These are phyloP conservation scores for Arthrobotrys pseudoclavata DNA, from an alignment of 2,329 filamentous ascomycete species.

Conservation along the genomic window DNA sequence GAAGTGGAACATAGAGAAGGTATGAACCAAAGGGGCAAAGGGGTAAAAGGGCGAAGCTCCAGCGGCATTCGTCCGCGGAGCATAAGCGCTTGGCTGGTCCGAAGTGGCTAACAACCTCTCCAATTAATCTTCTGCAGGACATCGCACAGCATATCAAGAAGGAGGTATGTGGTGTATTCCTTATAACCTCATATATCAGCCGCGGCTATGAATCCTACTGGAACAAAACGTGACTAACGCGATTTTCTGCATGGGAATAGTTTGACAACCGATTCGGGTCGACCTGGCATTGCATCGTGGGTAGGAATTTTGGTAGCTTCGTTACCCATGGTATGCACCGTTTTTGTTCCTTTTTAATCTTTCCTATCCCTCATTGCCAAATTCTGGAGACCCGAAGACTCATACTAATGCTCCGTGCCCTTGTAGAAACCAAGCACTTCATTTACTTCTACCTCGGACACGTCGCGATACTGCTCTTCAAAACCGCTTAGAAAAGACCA, in stretches of 20 bases:
- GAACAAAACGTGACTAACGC: conserved; percentile 25
- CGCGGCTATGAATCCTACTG: conserved; percentile 25
- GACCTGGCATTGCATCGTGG: conserved; percentile 98
- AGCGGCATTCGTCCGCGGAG: conserved; percentile 40
- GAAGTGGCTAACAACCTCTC: conserved; percentile 35
- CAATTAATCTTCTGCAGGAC: conserved; percentile 72
- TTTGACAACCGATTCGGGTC: conserved; percentile 97
- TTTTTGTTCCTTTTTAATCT: neutral
- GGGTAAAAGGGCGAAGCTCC: conserved; percentile 61
- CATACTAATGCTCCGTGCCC: conserved; percentile 1
- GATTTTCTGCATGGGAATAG: conserved; percentile 69
- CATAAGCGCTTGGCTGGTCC: neutral
- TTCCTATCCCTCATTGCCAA: neutral
- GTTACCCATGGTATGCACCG: conserved; percentile 86
- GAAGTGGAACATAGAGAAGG: conserved; percentile 80
- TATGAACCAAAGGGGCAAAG: conserved; percentile 64
- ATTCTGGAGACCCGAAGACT: neutral
- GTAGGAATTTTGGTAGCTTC: conserved; percentile 98
- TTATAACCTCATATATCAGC: conserved; percentile 8
- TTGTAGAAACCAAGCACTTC: conserved; percentile 86
- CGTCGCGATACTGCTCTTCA: conserved; percentile 98
- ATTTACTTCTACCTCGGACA: conserved; percentile 99
- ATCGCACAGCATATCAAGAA: conserved; percentile 97
- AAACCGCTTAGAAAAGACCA: conserved; percentile 72
- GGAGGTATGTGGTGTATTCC: conserved; percentile 73